Evolutionary conservation across 2,329 filamentous ascomycete species (phyloP), one percentile per base, ranked within the genome.

Genomic region (Hypoxylon sp.): DNA sequence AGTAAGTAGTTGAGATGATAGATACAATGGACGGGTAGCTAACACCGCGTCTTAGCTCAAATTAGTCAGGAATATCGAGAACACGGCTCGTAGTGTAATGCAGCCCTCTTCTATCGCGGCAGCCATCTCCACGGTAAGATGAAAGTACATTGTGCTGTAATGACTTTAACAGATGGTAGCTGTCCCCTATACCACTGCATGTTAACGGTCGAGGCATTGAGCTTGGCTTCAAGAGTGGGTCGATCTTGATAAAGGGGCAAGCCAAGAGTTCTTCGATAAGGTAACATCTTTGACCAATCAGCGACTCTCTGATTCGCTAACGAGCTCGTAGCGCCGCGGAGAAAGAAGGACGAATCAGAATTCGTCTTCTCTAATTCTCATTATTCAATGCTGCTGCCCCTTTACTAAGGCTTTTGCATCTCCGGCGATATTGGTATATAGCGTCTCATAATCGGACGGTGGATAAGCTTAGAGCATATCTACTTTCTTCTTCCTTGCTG

Each of bases 231-330:
- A 24, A 16, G 24, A 22, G 50, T 32, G 44, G 51, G 48, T 51
- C 52, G 60, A 36, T 46, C 38, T 50, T 49, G 40, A 49, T 50
- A 54, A 55, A 30, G 46, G 45, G 49, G 28, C 30, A 14, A 7
- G 26, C 28, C 11, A n/a, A n/a, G n/a, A n/a, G n/a, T n/a, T 12
- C 30, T 60, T 48, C 55, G 65, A 68, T 68, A 68, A 66, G 66
- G 50, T 49, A 53, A 46, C 48, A 5, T 57, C 1, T 12, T 44
- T 57, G 53, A 45, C 64, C 67, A 69, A 69, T 69, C 33, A 61
- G 32, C 26, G 18, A 11, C 0, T 2, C 16, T 28, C 20, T 33
- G 18, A 49, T 55, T 58, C 44, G 11, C 33, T 48, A 45, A n/a
- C 12, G 42, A 30, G n/a, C 16, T 18, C 14, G 20, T 3, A 46